These are phyloP conservation scores for Cordyceps militaris DNA, from an alignment of 2,329 filamentous ascomycete species.

Conservation along the genomic window DNA sequence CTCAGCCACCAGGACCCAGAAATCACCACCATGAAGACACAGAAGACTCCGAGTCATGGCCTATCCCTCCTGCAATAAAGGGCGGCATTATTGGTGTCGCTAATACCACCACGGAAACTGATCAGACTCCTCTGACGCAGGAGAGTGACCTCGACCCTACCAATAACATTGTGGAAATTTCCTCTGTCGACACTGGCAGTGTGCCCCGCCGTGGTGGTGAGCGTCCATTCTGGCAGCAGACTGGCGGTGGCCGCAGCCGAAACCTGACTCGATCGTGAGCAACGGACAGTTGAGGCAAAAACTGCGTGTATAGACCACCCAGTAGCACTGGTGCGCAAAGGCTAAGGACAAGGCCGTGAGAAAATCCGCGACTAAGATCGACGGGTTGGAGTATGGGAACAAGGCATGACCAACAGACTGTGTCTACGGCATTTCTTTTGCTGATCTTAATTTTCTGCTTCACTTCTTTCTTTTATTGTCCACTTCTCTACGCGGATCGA, in stretches of 20 bases:
- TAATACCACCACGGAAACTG: background rate
- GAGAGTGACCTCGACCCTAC: background rate
- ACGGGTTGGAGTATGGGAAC: background rate
- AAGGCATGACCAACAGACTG: background rate
- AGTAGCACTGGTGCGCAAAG: background rate
- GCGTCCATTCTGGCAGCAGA: conserved; percentile 13
- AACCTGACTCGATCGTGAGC: conserved; percentile 10
- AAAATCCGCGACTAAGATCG: background rate
- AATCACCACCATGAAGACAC: background rate
- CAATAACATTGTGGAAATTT: background rate
- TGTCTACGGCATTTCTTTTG: background rate
- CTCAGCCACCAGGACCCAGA: background rate
- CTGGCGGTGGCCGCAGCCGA: conserved; percentile 10
- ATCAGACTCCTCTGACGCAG: conserved; percentile 3
- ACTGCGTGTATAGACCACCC: background rate
- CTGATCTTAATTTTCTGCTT: background rate
- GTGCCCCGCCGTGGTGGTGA: conserved; percentile 11
- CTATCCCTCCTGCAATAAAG: conserved; percentile 1
- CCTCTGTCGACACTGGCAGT: conserved; percentile 1
- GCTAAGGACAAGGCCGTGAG: background rate
- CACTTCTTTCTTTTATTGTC: background rate
- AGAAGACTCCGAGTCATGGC: background rate
- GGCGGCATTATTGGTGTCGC: background rate
- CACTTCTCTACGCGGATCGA: background rate
- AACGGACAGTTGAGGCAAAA: conserved; percentile 1